Conservation (phyloP, 2,329 filamentous ascomycete genomes). For the Tolypocladium tundrense region DNA sequence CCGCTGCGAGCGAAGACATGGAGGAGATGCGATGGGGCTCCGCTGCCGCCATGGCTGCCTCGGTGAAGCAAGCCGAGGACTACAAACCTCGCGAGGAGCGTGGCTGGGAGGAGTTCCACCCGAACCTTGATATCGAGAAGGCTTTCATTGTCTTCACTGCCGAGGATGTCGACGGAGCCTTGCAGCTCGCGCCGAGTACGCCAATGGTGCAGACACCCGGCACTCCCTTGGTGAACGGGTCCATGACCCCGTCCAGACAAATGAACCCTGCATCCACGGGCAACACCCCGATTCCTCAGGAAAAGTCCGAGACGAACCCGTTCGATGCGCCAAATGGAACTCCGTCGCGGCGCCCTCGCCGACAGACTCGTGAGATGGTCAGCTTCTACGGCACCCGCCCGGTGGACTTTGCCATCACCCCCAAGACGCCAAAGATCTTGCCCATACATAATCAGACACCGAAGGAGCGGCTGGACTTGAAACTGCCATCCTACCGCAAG, state of each 20-base stretch:
- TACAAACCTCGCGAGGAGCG: slow-evolving; percentile 97
- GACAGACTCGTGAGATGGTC: slow-evolving; percentile 39
- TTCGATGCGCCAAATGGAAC: slow-evolving; percentile 19
- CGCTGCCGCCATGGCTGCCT: slow-evolving; percentile 79
- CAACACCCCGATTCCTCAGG: slow-evolving; percentile 30
- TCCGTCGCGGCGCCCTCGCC: slow-evolving; percentile 25
- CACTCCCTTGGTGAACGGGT: slow-evolving; percentile 24
- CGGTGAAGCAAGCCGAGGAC: slow-evolving; percentile 82
- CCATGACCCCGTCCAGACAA: slow-evolving; percentile 36
- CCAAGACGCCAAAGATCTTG: slow-evolving; percentile 54
- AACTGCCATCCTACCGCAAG: slow-evolving; percentile 63
- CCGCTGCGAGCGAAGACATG: slow-evolving; percentile 39
- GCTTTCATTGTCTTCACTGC: slow-evolving; percentile 69
- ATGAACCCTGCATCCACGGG: slow-evolving; percentile 31
- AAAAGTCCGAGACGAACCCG: slow-evolving; percentile 17
- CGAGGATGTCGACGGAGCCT: slow-evolving; percentile 73
- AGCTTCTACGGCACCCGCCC: slow-evolving; percentile 43
- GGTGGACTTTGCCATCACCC: slow-evolving; percentile 31
- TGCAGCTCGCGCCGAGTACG: slow-evolving; percentile 26
- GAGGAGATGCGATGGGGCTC: slow-evolving; percentile 69
- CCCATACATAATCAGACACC: slow-evolving; percentile 71
- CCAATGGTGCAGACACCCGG: slow-evolving; percentile 20
- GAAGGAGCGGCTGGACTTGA: slow-evolving; percentile 69
- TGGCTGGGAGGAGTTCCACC: slow-evolving; percentile 96
- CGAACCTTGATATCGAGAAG: slow-evolving; percentile 81